Conservation (phyloP, 768 basidiomycete species). For the Trametes cubensis region DNA sequence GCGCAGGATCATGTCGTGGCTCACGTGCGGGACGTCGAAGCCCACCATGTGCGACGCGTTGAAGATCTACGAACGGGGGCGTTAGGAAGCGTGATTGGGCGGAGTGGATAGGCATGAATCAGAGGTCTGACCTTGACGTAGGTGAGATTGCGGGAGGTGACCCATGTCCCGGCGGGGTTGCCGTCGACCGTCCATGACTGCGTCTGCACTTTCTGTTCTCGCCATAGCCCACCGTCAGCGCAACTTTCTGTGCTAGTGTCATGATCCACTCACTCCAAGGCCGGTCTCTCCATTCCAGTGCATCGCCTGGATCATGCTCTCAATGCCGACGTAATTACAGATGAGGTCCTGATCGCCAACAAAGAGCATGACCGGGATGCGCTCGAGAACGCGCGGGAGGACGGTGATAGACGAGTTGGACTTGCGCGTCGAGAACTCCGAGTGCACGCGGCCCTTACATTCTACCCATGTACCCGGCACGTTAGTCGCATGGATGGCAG, state of each 20-base stretch:
- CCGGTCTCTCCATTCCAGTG: slow-evolving; percentile 86
- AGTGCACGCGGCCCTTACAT: slow-evolving; percentile 71
- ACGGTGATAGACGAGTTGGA: slow-evolving; percentile 75
- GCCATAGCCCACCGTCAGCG: background rate
- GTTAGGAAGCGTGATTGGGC: background rate
- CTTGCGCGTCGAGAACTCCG: slow-evolving; percentile 54
- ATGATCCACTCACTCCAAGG: slow-evolving; percentile 65
- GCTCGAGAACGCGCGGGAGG: slow-evolving; percentile 75
- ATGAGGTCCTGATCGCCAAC: slow-evolving; percentile 96
- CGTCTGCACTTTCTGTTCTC: slow-evolving; percentile 60
- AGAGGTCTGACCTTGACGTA: slow-evolving; percentile 74
- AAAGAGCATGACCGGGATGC: slow-evolving; percentile 87
- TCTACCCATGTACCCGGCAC: slow-evolving; percentile 87
- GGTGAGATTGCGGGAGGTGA: slow-evolving; percentile 83
- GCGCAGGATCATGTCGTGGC: slow-evolving; percentile 98
- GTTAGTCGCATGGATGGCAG: slow-evolving; percentile 77
- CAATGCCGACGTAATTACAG: slow-evolving; percentile 93
- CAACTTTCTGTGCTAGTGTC: background rate
- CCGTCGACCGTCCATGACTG: slow-evolving; percentile 77
- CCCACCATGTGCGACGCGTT: slow-evolving; percentile 97
- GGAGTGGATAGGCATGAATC: background rate
- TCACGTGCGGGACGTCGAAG: slow-evolving; percentile 80
- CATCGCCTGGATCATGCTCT: slow-evolving; percentile 80
- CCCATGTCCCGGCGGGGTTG: slow-evolving; percentile 88
- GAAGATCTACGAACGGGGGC: slow-evolving; percentile 57